These are phyloP conservation scores for Mycena vulgaris DNA, from an alignment of 768 basidiomycete genomes.

Conservation along the genomic window DNA sequence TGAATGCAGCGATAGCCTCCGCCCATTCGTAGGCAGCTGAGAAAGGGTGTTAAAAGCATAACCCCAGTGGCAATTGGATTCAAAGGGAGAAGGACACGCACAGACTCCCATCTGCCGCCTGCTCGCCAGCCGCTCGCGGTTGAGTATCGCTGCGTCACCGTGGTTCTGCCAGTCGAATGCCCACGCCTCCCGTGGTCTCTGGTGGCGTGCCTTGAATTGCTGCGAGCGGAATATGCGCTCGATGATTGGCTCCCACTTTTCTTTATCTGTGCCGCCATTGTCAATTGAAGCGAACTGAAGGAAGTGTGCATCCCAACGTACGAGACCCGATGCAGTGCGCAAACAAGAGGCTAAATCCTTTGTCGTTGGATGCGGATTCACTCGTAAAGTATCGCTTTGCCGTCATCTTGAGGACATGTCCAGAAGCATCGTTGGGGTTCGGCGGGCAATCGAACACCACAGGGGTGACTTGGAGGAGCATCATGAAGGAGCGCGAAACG, in stretches of 20 bases:
- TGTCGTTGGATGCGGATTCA: constrained; percentile 42
- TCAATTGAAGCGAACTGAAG: neutral
- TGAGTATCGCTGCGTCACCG: constrained; percentile 55
- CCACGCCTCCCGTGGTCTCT: constrained; percentile 56
- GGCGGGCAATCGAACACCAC: constrained; percentile 30
- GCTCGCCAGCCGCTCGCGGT: constrained; percentile 43
- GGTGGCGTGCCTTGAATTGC: constrained; percentile 33
- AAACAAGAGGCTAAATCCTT: constrained; percentile 62
- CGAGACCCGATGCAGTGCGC: constrained; percentile 65
- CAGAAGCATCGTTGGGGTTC: constrained; percentile 9
- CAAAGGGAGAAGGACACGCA: constrained; percentile 34
- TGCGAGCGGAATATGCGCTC: constrained; percentile 46
- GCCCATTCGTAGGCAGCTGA: constrained; percentile 49
- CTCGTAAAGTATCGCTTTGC: constrained; percentile 60
- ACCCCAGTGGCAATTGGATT: neutral
- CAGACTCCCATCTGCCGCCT: constrained; percentile 44
- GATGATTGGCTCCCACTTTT: constrained; percentile 56
- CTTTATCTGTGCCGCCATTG: constrained; percentile 50
- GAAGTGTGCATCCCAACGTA: constrained; percentile 48
- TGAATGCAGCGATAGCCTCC: constrained; percentile 39
- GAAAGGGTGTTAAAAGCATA: neutral
- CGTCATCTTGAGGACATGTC: constrained; percentile 54
- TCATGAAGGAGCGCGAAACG: no score
- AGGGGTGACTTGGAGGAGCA: constrained; percentile 17
- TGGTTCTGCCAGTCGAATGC: constrained; percentile 58